Percentiles rank a stretch among this genome's conserved stretches.
These are phyloP conservation scores for Wickerhamomyces sp. DNA, from an alignment of 1,139 yeast genomes.

Conservation along the genomic window DNA sequence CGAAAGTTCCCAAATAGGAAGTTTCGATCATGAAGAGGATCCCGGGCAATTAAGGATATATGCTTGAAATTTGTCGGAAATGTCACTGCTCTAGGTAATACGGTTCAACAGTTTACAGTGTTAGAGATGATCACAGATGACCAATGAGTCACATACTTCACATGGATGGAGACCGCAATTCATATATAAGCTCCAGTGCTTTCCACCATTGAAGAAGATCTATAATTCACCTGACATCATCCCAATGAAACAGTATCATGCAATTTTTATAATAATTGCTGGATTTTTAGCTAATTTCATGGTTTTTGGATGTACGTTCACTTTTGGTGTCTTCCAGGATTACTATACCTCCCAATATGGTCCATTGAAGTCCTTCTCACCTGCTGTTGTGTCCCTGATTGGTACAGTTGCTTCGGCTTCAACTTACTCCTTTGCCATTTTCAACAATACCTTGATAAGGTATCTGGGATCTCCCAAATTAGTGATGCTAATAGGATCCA, in stretches of 20 bases:
- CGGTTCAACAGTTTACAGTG: too few species aligned
- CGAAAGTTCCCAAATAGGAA: too few species aligned
- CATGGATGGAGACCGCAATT: too few species aligned
- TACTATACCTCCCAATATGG: slow-evolving; percentile 29
- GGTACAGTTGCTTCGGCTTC: slow-evolving; percentile 30
- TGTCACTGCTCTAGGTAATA: too few species aligned
- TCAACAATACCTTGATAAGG: slow-evolving; percentile 24
- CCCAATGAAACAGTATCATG: slow-evolving; percentile 1
- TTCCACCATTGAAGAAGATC: too few species aligned
- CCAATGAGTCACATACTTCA: too few species aligned
- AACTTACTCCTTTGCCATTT: slow-evolving; percentile 29
- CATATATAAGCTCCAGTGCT: too few species aligned
- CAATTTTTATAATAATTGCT: slow-evolving; percentile 20
- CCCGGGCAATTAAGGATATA: too few species aligned
- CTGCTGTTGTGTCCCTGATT: slow-evolving; percentile 30
- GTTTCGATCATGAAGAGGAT: too few species aligned
- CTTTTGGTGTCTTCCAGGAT: slow-evolving; percentile 36
- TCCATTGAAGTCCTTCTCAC: slow-evolving; percentile 25
- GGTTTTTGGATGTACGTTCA: slow-evolving; percentile 33
- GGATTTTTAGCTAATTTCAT: slow-evolving; percentile 34
- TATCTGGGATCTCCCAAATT: slow-evolving; percentile 21
- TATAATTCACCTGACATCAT: too few species aligned
- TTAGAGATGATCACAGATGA: too few species aligned
- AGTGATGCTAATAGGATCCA: slow-evolving; percentile 29
- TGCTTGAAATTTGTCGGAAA: too few species aligned